These are phyloP conservation scores for Nakazawaea pomicola DNA, from an alignment of 805 yeast genomes.

Conservation along the genomic window DNA sequence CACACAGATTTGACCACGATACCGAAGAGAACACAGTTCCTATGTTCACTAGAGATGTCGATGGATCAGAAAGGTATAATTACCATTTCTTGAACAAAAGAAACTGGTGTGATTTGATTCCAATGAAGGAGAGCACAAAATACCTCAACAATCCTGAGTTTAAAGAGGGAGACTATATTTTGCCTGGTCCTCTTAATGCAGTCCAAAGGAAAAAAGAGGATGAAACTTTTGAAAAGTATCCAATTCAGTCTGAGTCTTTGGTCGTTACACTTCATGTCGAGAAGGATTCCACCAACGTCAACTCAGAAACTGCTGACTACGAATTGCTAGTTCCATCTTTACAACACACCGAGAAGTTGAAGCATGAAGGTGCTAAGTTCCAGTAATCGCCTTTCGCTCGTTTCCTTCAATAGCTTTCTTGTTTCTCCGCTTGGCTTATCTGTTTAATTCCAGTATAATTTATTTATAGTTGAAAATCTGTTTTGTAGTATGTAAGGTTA, in stretches of 20 bases:
- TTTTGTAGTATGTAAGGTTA: background rate
- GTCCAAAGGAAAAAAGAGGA: conserved; percentile 13
- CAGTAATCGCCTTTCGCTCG: background rate
- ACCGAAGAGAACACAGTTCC: conserved; percentile 84
- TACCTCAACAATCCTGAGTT: conserved; percentile 18
- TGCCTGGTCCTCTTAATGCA: conserved; percentile 38
- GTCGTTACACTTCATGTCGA: conserved; percentile 75
- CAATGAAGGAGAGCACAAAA: conserved; percentile 33
- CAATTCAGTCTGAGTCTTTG: conserved; percentile 50
- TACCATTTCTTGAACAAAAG: conserved; percentile 53
- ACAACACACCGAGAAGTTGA: conserved; percentile 23
- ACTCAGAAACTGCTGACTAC: conserved; percentile 57
- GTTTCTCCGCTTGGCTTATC: too few species aligned
- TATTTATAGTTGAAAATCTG: too few species aligned
- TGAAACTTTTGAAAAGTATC: conserved; percentile 37
- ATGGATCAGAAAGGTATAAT: conserved; percentile 43
- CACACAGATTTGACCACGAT: conserved; percentile 59
- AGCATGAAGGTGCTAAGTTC: conserved; percentile 16
- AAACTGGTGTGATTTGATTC: conserved; percentile 68
- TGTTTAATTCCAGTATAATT: too few species aligned
- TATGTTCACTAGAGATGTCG: conserved; percentile 55
- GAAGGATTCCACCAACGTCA: conserved; percentile 40
- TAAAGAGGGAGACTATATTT: conserved; percentile 25
- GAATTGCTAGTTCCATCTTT: conserved; percentile 67
- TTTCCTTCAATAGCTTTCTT: too few species aligned